phyloP scores from a whole-genome alignment of 768 basidiomycete genomes.

The Tricholoma sp. region DNA sequence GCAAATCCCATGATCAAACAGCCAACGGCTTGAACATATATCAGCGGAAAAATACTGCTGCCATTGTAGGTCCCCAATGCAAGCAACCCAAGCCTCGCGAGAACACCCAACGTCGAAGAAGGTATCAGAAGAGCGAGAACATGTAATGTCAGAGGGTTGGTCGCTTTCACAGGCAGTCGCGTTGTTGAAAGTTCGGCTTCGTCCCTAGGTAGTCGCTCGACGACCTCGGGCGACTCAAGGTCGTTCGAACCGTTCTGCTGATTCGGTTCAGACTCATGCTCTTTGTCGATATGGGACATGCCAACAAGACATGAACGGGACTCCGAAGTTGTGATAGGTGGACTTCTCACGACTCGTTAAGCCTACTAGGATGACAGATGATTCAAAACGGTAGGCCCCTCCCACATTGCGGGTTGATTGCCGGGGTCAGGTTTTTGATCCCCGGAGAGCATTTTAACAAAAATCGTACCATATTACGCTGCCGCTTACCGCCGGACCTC shows the following conservation, averaged over 20 bases:
- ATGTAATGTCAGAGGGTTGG: constrained; percentile 53
- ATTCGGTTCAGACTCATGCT: not conserved
- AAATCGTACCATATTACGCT: too few species aligned
- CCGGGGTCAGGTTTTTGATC: too few species aligned
- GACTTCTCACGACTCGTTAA: not conserved
- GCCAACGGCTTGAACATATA: constrained; percentile 83
- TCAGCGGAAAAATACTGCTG: constrained; percentile 70
- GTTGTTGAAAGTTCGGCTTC: constrained; percentile 17
- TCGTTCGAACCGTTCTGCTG: constrained; percentile 10
- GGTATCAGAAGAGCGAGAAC: constrained; percentile 73
- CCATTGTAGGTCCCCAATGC: constrained; percentile 75
- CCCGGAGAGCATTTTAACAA: too few species aligned
- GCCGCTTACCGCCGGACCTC: too few species aligned
- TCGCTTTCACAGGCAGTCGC: constrained; percentile 28
- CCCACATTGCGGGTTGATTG: too few species aligned
- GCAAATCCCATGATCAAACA: constrained; percentile 90
- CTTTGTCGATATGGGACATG: not conserved
- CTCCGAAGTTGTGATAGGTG: too few species aligned
- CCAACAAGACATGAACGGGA: too few species aligned
- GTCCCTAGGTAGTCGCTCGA: constrained; percentile 32
- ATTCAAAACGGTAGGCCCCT: too few species aligned
- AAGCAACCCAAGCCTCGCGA: constrained; percentile 74
- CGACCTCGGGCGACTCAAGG: constrained; percentile 23
- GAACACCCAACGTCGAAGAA: constrained; percentile 78
- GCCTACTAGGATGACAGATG: too few species aligned